Evolutionary conservation across 306 rosid genomes (phyloP), one percentile per base, ranked within the genome.

Genomic region (Hylodesmum podocarpum): DNA sequence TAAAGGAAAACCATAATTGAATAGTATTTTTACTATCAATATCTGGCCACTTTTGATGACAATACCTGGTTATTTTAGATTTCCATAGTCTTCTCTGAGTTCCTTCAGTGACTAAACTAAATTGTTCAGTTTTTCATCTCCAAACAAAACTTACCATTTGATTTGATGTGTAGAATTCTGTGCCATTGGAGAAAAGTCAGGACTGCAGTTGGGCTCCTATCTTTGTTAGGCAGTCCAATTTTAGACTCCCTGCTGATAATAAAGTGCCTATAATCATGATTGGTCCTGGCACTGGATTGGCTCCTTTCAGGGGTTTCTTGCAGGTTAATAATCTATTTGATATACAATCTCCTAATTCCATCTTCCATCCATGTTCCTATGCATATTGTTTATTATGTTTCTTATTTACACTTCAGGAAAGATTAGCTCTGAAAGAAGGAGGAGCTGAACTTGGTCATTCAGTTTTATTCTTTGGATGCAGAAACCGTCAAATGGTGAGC

Each of bases 221-320:
- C 77, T 96, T 89, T 76, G 94, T 96, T 75, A 89, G 99, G 88
- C 97, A 89, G 79, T 96, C 99, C 40, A 96, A 88, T 87, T 96
- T 96, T 82, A 91, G 82, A 82, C 97, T 96, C 72, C 99, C 99
- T 28, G 70, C 89, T 10, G 97, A 93, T 82, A 72, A 72, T 75
- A 87, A 78, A 83, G 89, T 93, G 80, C 99, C 99, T 12, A 59
- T 96, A 72, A 85, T 96, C 79, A 93, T 96, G 99, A 89, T 96
- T 77, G 99, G 99, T 68, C 99, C 99, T 64, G 99, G 99, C 37
- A 96, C 99, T 66, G 99, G 99, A 61, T 89, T 96, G 77, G 99
- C 99, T 85, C 99, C 99, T 78, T 96, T 96, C 94, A 88, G 99
- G 89, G 99, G 99, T 81, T 96, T 96, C 87, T 79, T 96, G 44